Conservation (phyloP, 164 flowering plant species). For the Hamamelis virginiana region DNA sequence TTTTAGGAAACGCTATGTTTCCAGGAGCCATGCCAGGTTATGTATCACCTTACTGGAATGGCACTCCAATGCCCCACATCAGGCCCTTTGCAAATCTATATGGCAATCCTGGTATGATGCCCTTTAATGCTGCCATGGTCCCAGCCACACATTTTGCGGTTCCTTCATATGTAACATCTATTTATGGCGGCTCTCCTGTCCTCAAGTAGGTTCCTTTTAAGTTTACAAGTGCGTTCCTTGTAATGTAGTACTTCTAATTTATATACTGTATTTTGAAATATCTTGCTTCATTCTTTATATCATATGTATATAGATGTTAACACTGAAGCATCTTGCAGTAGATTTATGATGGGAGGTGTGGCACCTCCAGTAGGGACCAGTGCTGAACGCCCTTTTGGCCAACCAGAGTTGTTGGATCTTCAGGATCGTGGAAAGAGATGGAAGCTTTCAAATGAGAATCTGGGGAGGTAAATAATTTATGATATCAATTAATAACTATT, state of each 20-base stretch:
- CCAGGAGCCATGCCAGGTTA: conserved; percentile 41
- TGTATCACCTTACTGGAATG: conserved; percentile 53
- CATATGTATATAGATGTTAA: conserved; percentile 1
- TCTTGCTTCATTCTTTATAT: no score
- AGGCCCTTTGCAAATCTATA: conserved; percentile 47
- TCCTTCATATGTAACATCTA: conserved; percentile 46
- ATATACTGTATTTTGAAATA: no score
- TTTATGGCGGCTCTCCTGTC: conserved; percentile 43
- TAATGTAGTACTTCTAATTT: no score
- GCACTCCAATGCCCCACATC: conserved; percentile 32
- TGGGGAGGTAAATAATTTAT: conserved; percentile 39
- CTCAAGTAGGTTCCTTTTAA: conserved; percentile 38
- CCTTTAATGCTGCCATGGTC: conserved; percentile 45
- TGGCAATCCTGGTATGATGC: conserved; percentile 48
- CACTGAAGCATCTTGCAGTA: conserved; percentile 32
- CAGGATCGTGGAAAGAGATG: conserved; percentile 34
- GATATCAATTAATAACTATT: no score
- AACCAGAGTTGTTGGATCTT: conserved; percentile 31
- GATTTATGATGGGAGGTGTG: conserved; percentile 38
- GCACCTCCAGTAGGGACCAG: conserved; percentile 26
- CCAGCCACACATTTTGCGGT: conserved; percentile 39
- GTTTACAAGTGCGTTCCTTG: no score
- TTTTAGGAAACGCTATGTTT: conserved; percentile 35
- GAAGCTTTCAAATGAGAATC: conserved; percentile 26
- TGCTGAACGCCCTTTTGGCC: conserved; percentile 26